Evolutionary conservation across 1,284 basidiomycete species (phyloP), one percentile per base, ranked within the genome.

Genomic region (Gymnopus androsaceus): DNA sequence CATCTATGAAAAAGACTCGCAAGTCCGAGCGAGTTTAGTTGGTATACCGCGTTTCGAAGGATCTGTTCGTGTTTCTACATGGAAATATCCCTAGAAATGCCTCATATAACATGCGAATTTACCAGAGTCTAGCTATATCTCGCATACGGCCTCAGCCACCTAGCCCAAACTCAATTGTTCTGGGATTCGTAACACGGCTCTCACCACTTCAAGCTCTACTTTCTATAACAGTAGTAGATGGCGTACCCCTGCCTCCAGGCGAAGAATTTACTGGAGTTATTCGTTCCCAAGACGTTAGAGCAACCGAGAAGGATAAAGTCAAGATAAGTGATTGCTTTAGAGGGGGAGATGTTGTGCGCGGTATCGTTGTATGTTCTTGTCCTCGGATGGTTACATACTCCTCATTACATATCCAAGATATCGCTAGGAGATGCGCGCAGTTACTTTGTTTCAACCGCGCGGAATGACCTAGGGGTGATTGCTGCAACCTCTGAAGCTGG

Each of bases 261-360:
- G 94, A 95, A 72, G 95, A 98, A 63, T 98, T 97, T 64, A 88
- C 85, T 0, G 96, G 96, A 12, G 88, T 98, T 7, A 92, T 99
- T 57, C 85, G 96, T 31, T 79, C 85, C 3, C 92, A 96, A 70
- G 97, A 99, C 72, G 87, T 97, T n/a, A 75, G 94, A 46, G 87
- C 88, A 27, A 95, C 94, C 1, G 94, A 97, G 68, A 92, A 93
- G 66, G 94, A 96, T 75, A 92, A 89, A 69, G 83, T 98, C 58
- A 95, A 93, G 72, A 92, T 98, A 62, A 87, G 86, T 31, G 93
- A 97, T 63, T 98, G 94, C 68, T 99, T 98, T 74, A 83, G 97
- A 38, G 92, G 95, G 0, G 95, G 97, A 3, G 96, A 99, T 72
- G 91, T 98, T 52, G 92, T 99, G 27, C 87, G 92, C 62, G 95